These are phyloP conservation scores for Neopestalotiopsis sp. DNA, from an alignment of 2,329 filamentous ascomycete species.

Conservation along the genomic window DNA sequence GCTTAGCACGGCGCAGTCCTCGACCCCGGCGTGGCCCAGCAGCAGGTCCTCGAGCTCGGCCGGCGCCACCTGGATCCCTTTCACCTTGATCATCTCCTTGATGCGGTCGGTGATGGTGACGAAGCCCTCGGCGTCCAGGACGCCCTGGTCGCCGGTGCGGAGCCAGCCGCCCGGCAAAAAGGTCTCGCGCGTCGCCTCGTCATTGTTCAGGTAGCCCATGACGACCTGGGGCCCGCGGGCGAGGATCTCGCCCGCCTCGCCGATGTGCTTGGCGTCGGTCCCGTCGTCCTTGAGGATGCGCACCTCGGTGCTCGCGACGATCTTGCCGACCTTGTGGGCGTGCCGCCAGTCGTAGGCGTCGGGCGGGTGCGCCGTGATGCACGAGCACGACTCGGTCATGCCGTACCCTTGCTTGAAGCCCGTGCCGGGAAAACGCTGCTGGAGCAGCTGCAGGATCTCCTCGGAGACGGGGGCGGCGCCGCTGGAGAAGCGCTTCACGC, in stretches of 20 bases:
- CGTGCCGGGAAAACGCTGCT: slow-evolving; percentile 60
- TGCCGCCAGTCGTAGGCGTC: slow-evolving; percentile 62
- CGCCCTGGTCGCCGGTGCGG: slow-evolving; percentile 62
- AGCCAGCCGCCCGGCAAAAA: slow-evolving; percentile 42
- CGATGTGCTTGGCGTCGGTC: slow-evolving; percentile 32
- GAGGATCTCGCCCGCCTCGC: slow-evolving; percentile 55
- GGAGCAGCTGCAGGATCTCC: slow-evolving; percentile 61
- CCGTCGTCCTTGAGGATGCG: slow-evolving; percentile 64
- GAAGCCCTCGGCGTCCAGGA: slow-evolving; percentile 59
- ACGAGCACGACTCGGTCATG: slow-evolving; percentile 70
- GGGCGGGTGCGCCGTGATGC: slow-evolving; percentile 65
- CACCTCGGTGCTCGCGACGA: slow-evolving; percentile 63
- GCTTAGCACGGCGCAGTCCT: slow-evolving; percentile 61
- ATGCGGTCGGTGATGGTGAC: slow-evolving; percentile 65
- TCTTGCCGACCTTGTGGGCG: slow-evolving; percentile 58
- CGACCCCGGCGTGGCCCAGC: slow-evolving; percentile 60
- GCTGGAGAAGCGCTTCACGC: slow-evolving; percentile 60
- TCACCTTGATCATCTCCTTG: slow-evolving; percentile 74
- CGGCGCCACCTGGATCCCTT: slow-evolving; percentile 65
- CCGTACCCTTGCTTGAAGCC: slow-evolving; percentile 71
- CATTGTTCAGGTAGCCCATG: slow-evolving; percentile 52
- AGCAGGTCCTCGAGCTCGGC: slow-evolving; percentile 68
- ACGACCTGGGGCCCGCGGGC: slow-evolving; percentile 52
- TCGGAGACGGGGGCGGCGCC: slow-evolving; percentile 63
- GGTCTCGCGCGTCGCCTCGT: slow-evolving; percentile 43